phyloP scores from a whole-genome alignment of 257 asterid genomes.

The Scutellaria barbata region DNA sequence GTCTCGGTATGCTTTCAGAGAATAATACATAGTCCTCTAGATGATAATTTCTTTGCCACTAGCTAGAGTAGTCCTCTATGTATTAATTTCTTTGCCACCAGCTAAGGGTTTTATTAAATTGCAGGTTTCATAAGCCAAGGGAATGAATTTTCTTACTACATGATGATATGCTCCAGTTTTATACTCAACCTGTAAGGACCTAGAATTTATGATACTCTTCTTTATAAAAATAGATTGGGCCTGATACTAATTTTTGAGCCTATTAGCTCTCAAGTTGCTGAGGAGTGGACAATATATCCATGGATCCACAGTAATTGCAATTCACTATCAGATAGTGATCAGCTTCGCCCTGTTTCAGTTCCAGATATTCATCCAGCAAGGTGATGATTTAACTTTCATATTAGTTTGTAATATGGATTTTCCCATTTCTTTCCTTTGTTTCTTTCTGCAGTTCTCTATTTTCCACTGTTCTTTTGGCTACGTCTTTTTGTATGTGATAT shows the following conservation, averaged over 20 bases:
- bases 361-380: slow-evolving; percentile 99
- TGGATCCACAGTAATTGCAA: slow-evolving; percentile 98
- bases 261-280: slow-evolving; percentile 61
- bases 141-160: slow-evolving; percentile 96
- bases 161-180: slow-evolving; percentile 99
- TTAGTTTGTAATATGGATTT: not conserved
- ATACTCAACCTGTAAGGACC: slow-evolving; percentile 81
- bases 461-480: slow-evolving; percentile 18
- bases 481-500: not conserved
- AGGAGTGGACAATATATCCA: slow-evolving; percentile 96
- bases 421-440: slow-evolving; percentile 2
- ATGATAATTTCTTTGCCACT: slow-evolving; percentile 1
- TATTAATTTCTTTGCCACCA: slow-evolving; percentile 17
- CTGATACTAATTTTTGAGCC: slow-evolving; percentile 32
- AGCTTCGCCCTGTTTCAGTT: slow-evolving; percentile 83
- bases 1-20: slow-evolving; percentile 63
- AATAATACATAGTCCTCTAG: slow-evolving; percentile 13
- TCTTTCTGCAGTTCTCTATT: slow-evolving; percentile 26
- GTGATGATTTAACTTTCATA: slow-evolving; percentile 45
- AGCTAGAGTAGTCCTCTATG: not conserved
- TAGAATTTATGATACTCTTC: slow-evolving; percentile 28
- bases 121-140: slow-evolving; percentile 96
- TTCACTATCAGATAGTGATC: slow-evolving; percentile 84
- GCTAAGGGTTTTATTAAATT: slow-evolving; percentile 31
- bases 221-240: slow-evolving; percentile 31